phyloP scores from a whole-genome alignment of 352 stramenopile species.

The Phytophthora foliorum region DNA sequence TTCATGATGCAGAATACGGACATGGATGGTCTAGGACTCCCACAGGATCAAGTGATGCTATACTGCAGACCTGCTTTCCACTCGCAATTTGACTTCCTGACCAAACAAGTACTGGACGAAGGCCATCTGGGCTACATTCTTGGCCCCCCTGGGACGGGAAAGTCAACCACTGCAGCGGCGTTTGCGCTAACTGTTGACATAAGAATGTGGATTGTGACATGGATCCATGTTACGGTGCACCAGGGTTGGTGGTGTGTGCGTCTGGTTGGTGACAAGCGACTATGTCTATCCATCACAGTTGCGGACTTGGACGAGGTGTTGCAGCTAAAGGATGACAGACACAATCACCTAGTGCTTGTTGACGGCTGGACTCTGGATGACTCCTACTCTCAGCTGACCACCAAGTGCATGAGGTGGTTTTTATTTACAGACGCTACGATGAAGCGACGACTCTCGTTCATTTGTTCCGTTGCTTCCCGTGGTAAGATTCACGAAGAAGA shows the following conservation, averaged over 20 bases:
- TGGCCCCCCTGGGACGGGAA: slow-evolving; percentile 24
- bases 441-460: slow-evolving; percentile 15
- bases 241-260: slow-evolving; percentile 6
- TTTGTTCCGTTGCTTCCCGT: slow-evolving; percentile 11
- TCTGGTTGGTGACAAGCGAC: slow-evolving; percentile 8
- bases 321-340: background rate
- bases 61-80: slow-evolving; percentile 26
- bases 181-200: slow-evolving; percentile 23
- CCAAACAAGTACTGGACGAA: slow-evolving; percentile 13
- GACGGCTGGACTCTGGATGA: slow-evolving; percentile 13
- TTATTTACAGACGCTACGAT: background rate
- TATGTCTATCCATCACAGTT: background rate
- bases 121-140: slow-evolving; percentile 19
- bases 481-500: background rate
- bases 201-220: slow-evolving; percentile 22
- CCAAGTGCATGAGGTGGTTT: slow-evolving; percentile 3
- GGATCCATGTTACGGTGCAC: slow-evolving; percentile 13
- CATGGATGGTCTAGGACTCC: slow-evolving; percentile 11
- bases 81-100: slow-evolving; percentile 21
- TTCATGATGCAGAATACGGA: slow-evolving; percentile 20
- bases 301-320: slow-evolving; percentile 12
- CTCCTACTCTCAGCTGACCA: background rate
- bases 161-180: slow-evolving; percentile 21
- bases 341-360: slow-evolving; percentile 18
- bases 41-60: background rate